Conservation (phyloP, 805 yeast species). For the Metschnikowia borealis region DNA sequence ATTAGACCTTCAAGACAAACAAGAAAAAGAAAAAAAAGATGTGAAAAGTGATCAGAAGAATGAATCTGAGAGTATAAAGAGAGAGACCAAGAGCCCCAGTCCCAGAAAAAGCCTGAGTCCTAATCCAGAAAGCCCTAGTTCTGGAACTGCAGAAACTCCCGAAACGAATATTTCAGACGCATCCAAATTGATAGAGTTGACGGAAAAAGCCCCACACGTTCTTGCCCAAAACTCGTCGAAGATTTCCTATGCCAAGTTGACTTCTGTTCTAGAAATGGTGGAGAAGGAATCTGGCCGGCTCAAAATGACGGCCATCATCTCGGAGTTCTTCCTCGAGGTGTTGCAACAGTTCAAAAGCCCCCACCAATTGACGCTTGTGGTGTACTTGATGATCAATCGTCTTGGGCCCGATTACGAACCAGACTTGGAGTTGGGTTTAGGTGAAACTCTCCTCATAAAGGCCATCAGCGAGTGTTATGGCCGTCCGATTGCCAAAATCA, state of each 20-base stretch:
- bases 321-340: conserved; percentile 67
- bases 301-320: conserved; percentile 70
- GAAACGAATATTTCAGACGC: conserved; percentile 6
- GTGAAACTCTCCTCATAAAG: conserved; percentile 83
- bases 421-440: conserved; percentile 88
- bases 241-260: conserved; percentile 40
- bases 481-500: conserved; percentile 64
- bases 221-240: conserved; percentile 9
- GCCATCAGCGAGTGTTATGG: conserved; percentile 92
- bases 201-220: conserved; percentile 11
- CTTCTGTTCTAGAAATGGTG: conserved; percentile 68
- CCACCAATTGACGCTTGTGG: conserved; percentile 59
- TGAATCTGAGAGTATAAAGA: neutral
- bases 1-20: neutral
- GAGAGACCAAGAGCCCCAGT: neutral
- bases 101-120: neutral
- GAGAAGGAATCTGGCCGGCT: conserved; percentile 81
- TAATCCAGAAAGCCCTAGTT: neutral
- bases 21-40: neutral
- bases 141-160: neutral
- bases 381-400: conserved; percentile 82
- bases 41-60: neutral
- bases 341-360: conserved; percentile 39
- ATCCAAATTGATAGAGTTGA: conserved; percentile 10
- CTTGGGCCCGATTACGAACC: conserved; percentile 92